Conservation (phyloP, 257 asterid species). For the Nicotiana undulata region DNA sequence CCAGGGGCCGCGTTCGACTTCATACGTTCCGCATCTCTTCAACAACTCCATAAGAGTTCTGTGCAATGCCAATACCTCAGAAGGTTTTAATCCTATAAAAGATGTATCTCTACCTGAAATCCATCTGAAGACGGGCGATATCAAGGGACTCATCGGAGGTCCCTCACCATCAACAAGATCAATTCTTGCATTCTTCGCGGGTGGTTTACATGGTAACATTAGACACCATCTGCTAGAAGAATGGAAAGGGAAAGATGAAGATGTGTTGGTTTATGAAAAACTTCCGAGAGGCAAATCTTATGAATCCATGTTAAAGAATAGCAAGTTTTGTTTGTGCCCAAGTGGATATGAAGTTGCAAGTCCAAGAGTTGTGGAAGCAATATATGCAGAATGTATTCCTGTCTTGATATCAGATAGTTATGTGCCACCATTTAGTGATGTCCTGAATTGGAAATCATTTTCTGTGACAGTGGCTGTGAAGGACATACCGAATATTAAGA, state of each 20-base stretch:
- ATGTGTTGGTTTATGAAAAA: slow-evolving; percentile 22
- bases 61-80: slow-evolving; percentile 83
- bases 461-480: slow-evolving; percentile 20
- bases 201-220: slow-evolving; percentile 66
- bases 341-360: slow-evolving; percentile 51
- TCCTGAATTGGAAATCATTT: slow-evolving; percentile 25
- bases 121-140: slow-evolving; percentile 58
- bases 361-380: slow-evolving; percentile 40
- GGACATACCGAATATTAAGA: slow-evolving; percentile 29
- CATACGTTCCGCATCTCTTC: slow-evolving; percentile 50
- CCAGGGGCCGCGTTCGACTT: slow-evolving; percentile 62
- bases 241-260: slow-evolving; percentile 56
- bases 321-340: slow-evolving; percentile 36
- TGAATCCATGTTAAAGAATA: slow-evolving; percentile 21
- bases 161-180: slow-evolving; percentile 52
- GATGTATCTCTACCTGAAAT: slow-evolving; percentile 69
- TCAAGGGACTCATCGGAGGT: slow-evolving; percentile 64
- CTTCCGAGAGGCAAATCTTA: slow-evolving; percentile 24
- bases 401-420: slow-evolving; percentile 36
- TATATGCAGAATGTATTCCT: slow-evolving; percentile 41
- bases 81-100: slow-evolving; percentile 68
- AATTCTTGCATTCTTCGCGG: slow-evolving; percentile 75
- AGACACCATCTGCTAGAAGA: slow-evolving; percentile 44
- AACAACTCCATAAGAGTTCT: slow-evolving; percentile 66
- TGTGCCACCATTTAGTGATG: slow-evolving; percentile 34